Base-by-base conservation (phyloP, 1,139 yeast species). In the Yamadazyma pseudoaaseri region DNA sequence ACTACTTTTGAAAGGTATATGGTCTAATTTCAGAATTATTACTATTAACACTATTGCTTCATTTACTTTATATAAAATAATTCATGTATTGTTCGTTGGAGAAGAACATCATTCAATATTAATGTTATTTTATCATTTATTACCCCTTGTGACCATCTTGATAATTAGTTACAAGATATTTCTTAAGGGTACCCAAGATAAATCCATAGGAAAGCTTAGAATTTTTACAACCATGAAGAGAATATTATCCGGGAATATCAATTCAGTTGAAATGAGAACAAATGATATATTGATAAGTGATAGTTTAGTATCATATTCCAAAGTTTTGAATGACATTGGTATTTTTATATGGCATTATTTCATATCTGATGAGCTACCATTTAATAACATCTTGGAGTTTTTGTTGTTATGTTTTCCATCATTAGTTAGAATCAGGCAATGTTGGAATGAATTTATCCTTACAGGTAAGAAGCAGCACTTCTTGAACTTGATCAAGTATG, bases 211-310 rank as follows among this genome's bases (percentile, higher is more conserved):
- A 7, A 73, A 73, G 34, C 50, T 58, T 24, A 56, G 81, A 29
- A 58, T 73, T 20, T 58, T 58, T 42, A 55, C 75, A 32, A 73
- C 86, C 13, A 45, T 75, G 41, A 61, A 67, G 47, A 58, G 96
- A 43, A 63, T 82, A 31, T 30, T 73, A 15, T 29, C 62, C 31
- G 87, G 94, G 5, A 62, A 66, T 8, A 75, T 84, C 40, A 79
- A 82, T 45, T 58, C 68, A 4, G 47, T 59, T 16, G 67, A 72
- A 3, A 63, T 77, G 60, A 66, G 96, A 49, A 79, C 86, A 18
- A 84, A 86, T 38, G 96, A 89, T 52, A 84, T 87, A 31, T 60
- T 90, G 37, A 58, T 87, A 7, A 79, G 95, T 6, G 97, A 89
- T 63, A 79, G 87, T 4, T 62, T 89, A 33, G 83, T 92, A 1